phyloP scores from a whole-genome alignment of 202 grass and related monocot species.

The Dendrocalamus latiflorus region DNA sequence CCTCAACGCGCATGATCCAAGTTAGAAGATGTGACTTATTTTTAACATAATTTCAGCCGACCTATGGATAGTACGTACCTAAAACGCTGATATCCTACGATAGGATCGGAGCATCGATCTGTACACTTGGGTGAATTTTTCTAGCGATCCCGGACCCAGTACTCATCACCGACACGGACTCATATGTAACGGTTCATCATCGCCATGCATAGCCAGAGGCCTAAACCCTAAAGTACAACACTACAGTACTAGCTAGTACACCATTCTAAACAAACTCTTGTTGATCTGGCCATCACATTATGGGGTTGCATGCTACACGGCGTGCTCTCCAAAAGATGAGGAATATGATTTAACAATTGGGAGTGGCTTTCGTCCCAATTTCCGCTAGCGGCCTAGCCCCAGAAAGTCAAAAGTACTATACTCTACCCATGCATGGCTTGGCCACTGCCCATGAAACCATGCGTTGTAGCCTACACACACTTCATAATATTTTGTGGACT shows the following conservation, averaged over 20 bases:
- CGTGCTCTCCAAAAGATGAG: constrained; percentile 4
- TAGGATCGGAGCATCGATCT: too few species aligned
- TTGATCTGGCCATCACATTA: neutral
- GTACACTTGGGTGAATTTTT: too few species aligned
- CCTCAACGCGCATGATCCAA: too few species aligned
- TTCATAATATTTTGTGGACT: too few species aligned
- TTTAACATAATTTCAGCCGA: neutral
- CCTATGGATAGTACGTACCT: neutral
- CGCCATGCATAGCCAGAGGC: neutral
- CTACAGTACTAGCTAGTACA: neutral
- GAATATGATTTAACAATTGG: constrained; percentile 21
- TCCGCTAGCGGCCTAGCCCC: neutral
- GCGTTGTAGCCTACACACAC: too few species aligned
- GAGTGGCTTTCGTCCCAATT: constrained; percentile 10
- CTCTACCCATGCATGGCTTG: constrained; percentile 14
- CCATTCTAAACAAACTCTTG: neutral
- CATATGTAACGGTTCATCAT: neutral
- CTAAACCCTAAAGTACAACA: neutral
- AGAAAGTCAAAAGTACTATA: constrained; percentile 15
- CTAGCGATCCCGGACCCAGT: too few species aligned
- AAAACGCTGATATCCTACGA: neutral
- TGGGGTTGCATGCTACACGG: neutral
- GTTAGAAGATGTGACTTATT: neutral
- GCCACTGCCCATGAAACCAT: neutral
- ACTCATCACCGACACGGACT: constrained; percentile 6